Evolutionary conservation across 768 basidiomycete genomes (phyloP).

Genomic region (Leucosporidium yakuticum): DNA sequence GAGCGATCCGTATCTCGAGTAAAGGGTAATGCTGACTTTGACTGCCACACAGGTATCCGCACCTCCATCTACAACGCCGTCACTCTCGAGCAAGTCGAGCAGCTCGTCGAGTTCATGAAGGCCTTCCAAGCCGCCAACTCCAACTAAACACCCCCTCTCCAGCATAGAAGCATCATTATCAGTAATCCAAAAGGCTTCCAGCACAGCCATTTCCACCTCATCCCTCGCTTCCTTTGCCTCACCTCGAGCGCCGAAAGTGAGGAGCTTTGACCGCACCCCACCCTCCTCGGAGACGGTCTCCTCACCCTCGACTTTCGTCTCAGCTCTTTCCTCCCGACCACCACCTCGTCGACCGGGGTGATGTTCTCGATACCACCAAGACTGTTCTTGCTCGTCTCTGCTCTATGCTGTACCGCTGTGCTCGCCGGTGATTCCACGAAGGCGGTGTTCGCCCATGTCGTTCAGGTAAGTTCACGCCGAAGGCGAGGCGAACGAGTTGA

Average conservation of each 20-base stretch:
- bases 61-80: conserved; percentile 86
- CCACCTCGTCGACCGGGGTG: no score
- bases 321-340: no score
- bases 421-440: not conserved
- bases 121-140: conserved; percentile 38
- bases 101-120: conserved; percentile 46
- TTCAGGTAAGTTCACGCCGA: not conserved
- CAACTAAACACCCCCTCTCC: not conserved
- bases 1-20: conserved; percentile 4
- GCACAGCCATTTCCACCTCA: not conserved
- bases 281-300: no score
- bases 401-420: not conserved
- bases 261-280: not conserved
- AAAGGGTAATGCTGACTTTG: not conserved
- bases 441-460: not conserved
- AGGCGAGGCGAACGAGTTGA: not conserved
- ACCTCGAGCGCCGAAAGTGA: not conserved
- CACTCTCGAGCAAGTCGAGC: conserved; percentile 64
- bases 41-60: conserved; percentile 56
- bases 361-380: no score
- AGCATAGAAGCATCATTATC: not conserved
- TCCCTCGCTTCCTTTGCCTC: no score
- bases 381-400: no score
- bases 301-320: no score
- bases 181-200: not conserved